Percentiles rank a stretch among this genome's conserved stretches.
Conservation (phyloP, 495 filamentous ascomycete species). For the Aspergillus ostianus region DNA sequence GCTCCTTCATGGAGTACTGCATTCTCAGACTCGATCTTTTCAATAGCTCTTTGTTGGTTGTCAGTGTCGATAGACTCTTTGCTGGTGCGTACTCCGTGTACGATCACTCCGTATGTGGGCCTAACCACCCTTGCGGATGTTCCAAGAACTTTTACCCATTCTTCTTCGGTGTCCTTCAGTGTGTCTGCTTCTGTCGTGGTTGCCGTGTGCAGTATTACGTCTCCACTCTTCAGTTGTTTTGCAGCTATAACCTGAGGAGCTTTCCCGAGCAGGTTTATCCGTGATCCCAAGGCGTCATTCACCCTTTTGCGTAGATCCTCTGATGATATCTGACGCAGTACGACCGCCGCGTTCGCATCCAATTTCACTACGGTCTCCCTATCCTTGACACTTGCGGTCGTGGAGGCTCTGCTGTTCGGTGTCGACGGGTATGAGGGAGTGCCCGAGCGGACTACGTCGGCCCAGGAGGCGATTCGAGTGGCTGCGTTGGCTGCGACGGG, state of each 20-base stretch:
- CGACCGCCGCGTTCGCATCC: slow-evolving; percentile 1
- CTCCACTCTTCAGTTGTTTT: slow-evolving; percentile 6
- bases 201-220: slow-evolving; percentile 1
- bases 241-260: slow-evolving; percentile 4
- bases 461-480: slow-evolving; percentile 1
- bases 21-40: too few relatives aligned
- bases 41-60: too few relatives aligned
- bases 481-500: not conserved
- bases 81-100: too few relatives aligned
- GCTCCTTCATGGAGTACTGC: too few relatives aligned
- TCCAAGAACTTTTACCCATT: too few relatives aligned
- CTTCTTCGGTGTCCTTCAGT: too few relatives aligned
- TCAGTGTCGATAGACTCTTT: too few relatives aligned
- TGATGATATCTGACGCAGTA: not conserved
- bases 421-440: slow-evolving; percentile 2
- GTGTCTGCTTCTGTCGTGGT: too few relatives aligned
- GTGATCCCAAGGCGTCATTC: slow-evolving; percentile 6
- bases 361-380: slow-evolving; percentile 3
- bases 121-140: too few relatives aligned
- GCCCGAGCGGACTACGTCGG: slow-evolving; percentile 3
- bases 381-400: slow-evolving; percentile 2
- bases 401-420: slow-evolving; percentile 1
- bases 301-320: slow-evolving; percentile 4
- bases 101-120: too few relatives aligned
- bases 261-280: slow-evolving; percentile 3